These are phyloP conservation scores for Debaryomycetaceae sp. DNA, from an alignment of 1,139 yeast species.

Conservation along the genomic window DNA sequence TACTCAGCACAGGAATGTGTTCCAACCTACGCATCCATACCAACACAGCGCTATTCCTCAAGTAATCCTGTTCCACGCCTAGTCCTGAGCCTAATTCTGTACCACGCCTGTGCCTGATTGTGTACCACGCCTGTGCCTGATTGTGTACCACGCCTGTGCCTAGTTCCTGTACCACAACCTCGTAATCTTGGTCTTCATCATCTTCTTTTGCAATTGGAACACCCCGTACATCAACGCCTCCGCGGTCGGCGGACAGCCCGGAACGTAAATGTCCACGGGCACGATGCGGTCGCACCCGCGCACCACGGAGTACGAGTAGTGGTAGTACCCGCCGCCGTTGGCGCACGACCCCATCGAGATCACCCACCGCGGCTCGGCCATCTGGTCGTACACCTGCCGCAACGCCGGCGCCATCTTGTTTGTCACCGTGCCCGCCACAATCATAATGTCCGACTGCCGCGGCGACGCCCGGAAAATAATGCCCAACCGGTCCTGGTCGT, in stretches of 20 bases:
- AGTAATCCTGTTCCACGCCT: too few species aligned
- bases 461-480: conserved; percentile 93
- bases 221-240: conserved; percentile 90
- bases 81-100: too few species aligned
- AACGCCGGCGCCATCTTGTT: conserved; percentile 92
- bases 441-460: conserved; percentile 88
- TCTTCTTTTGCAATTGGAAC: conserved; percentile 81
- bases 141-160: too few species aligned
- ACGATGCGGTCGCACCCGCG: conserved; percentile 85
- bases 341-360: conserved; percentile 95
- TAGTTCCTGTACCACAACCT: conserved; percentile 80
- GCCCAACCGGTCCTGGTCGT: conserved; percentile 89
- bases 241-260: conserved; percentile 89
- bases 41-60: too few species aligned
- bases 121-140: too few species aligned
- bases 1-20: too few species aligned
- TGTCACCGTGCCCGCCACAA: conserved; percentile 87
- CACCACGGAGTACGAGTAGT: conserved; percentile 80
- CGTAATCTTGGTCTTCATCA: conserved; percentile 71
- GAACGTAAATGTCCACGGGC: conserved; percentile 86
- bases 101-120: too few species aligned
- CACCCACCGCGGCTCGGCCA: conserved; percentile 89
- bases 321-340: conserved; percentile 90
- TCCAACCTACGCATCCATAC: too few species aligned
- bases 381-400: conserved; percentile 88